These are phyloP conservation scores for Ilyonectria destructans DNA, from an alignment of 2,329 filamentous ascomycete genomes.

Conservation along the genomic window DNA sequence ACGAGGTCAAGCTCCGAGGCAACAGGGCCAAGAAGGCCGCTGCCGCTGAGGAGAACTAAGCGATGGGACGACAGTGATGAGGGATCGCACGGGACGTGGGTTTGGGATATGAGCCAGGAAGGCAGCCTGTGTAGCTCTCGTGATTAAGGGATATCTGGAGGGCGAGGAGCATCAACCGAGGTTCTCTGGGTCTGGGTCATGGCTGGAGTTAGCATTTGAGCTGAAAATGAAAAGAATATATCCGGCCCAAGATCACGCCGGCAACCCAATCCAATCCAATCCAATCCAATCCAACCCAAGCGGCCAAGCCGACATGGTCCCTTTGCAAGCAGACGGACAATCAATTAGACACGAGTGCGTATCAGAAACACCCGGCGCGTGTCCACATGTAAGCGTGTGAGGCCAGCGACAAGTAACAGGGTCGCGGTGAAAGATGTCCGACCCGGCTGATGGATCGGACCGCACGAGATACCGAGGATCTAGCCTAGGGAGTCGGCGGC, in stretches of 20 bases:
- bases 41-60: slow-evolving; percentile 58
- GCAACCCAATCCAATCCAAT: slow-evolving; percentile 42
- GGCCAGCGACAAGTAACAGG: slow-evolving; percentile 13
- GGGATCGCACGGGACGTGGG: slow-evolving; percentile 35
- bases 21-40: slow-evolving; percentile 84
- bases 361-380: slow-evolving; percentile 3
- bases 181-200: slow-evolving; percentile 45
- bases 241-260: slow-evolving; percentile 40
- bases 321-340: slow-evolving; percentile 1
- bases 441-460: slow-evolving; percentile 38
- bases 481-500: slow-evolving; percentile 26
- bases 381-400: slow-evolving; percentile 1
- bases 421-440: slow-evolving; percentile 27
- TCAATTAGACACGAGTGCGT: neutral
- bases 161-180: slow-evolving; percentile 46
- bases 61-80: slow-evolving; percentile 38
- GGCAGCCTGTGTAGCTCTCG: slow-evolving; percentile 42
- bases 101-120: slow-evolving; percentile 40
- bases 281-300: slow-evolving; percentile 30
- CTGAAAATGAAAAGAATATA: slow-evolving; percentile 51
- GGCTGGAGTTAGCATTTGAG: slow-evolving; percentile 50
- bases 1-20: slow-evolving; percentile 84
- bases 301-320: slow-evolving; percentile 1
- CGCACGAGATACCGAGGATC: slow-evolving; percentile 47
- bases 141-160: slow-evolving; percentile 43